Evolutionary conservation across 805 yeast species (phyloP).

Genomic region (Zygotorulaspora sp.): DNA sequence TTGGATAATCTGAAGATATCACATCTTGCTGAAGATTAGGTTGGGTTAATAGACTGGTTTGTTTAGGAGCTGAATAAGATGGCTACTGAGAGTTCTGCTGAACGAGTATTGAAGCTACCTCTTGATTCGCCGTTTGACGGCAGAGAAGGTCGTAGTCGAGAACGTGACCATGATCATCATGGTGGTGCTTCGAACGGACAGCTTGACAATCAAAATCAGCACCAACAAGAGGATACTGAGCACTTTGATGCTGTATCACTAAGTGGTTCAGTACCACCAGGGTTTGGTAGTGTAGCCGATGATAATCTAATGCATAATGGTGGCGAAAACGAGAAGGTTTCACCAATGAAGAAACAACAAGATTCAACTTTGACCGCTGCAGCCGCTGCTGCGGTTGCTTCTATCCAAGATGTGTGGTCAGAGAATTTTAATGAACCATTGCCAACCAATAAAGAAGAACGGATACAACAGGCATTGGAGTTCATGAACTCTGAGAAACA

Average conservation of each 20-base stretch:
- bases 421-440: slow-evolving; percentile 29
- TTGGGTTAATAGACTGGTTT: no score
- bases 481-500: slow-evolving; percentile 21
- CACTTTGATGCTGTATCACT: slow-evolving; percentile 5
- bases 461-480: slow-evolving; percentile 24
- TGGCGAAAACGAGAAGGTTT: slow-evolving; percentile 1
- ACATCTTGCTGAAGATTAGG: no score
- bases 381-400: slow-evolving; percentile 19
- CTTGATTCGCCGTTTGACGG: slow-evolving; percentile 14
- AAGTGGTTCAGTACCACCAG: slow-evolving; percentile 6
- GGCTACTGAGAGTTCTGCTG: slow-evolving; percentile 12
- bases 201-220: slow-evolving; percentile 3
- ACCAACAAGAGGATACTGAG: slow-evolving; percentile 5
- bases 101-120: slow-evolving; percentile 12
- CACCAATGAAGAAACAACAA: background rate
- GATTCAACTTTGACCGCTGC: slow-evolving; percentile 15
- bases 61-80: slow-evolving; percentile 3
- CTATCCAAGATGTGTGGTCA: slow-evolving; percentile 21
- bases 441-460: slow-evolving; percentile 46
- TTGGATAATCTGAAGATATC: no score
- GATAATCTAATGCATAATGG: slow-evolving; percentile 2
- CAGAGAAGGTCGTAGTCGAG: slow-evolving; percentile 3
- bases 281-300: slow-evolving; percentile 5
- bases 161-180: slow-evolving; percentile 1
- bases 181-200: slow-evolving; percentile 1